These are phyloP conservation scores for Circinella minor DNA, from an alignment of 371 early-diverging fungal genomes.

Conservation along the genomic window DNA sequence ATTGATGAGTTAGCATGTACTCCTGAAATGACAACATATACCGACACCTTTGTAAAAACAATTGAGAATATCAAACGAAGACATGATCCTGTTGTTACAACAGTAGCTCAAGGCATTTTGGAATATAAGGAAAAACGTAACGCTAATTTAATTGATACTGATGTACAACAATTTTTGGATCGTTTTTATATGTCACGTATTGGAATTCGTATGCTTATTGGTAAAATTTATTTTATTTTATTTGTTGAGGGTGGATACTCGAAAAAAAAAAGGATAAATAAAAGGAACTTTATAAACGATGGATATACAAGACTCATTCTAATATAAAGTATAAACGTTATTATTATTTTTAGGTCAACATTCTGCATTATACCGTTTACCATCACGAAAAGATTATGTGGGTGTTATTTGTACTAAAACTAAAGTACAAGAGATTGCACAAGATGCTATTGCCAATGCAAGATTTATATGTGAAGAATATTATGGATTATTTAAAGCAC, in stretches of 20 bases:
- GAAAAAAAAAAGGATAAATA: too few species aligned
- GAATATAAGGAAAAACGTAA: slow-evolving; percentile 85
- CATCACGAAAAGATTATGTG: slow-evolving; percentile 78
- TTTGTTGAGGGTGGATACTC: background rate
- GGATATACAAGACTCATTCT: too few species aligned
- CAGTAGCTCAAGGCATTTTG: slow-evolving; percentile 92
- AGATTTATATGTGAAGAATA: slow-evolving; percentile 92
- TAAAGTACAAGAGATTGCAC: slow-evolving; percentile 76
- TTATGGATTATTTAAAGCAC: slow-evolving; percentile 88
- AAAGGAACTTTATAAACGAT: too few species aligned
- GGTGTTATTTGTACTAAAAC: slow-evolving; percentile 96
- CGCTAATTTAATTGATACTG: slow-evolving; percentile 70
- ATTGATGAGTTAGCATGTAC: slow-evolving; percentile 67
- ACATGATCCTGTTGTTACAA: slow-evolving; percentile 94
- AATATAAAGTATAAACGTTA: too few species aligned
- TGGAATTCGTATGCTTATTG: slow-evolving; percentile 93
- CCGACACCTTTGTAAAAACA: slow-evolving; percentile 79
- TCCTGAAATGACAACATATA: slow-evolving; percentile 79
- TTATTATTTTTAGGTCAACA: slow-evolving; percentile 65
- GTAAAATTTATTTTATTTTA: background rate
- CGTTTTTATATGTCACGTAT: slow-evolving; percentile 98
- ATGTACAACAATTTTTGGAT: slow-evolving; percentile 92
- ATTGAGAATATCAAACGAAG: slow-evolving; percentile 91
- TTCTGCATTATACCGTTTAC: slow-evolving; percentile 74
- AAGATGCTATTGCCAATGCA: slow-evolving; percentile 96